Evolutionary conservation across 352 stramenopile genomes (phyloP), one percentile per base, ranked within the genome.

Genomic region (Globisporangium megalacanthum): DNA sequence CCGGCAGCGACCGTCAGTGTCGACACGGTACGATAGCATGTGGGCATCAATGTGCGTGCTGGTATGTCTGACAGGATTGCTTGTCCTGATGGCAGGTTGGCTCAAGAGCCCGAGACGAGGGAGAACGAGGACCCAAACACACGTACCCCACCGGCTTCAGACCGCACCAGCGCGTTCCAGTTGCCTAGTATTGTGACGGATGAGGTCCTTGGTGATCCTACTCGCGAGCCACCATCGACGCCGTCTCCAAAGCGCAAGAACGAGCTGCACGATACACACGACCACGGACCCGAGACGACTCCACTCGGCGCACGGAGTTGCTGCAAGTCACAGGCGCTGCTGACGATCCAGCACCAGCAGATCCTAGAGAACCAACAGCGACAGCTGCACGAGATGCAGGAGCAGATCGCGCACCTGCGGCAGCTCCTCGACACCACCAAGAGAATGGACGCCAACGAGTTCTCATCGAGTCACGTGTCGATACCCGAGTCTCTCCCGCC

Each of bases 261-360:
- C 48, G 49, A 14, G 14, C 33, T 35, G 17, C 10, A 44, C 42
- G 13, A 35, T 41, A 15, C 42, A 39, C 31, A 52, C 17, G 13
- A 10, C 9, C 19, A 58, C 4, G 11, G 10, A 51, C 54, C 52
- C n/a, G 49, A 62, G 19, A 31, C 33, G 22, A 53, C 39, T 1
- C 42, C 46, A 1, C 19, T 35, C 1, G 25, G 37, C 20, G 37
- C 53, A 20, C 70, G 60, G 41, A 81, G 65, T 56, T 92, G 79
- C 52, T 89, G 79, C 52, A 79, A 78, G 36, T 75, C 77, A 0
- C 79, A 92, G 48, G 72, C 86, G 47, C 59, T 89, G 25, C 56
- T 92, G 49, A 82, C 75, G 22, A 75, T 83, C 36, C 79, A 89
- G 54, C 82, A 92, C 42, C 82, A 92, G 37, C 71, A 89, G 62